These are phyloP conservation scores for Yamadazyma buinensis DNA, from an alignment of 1,139 yeast species.

Conservation along the genomic window DNA sequence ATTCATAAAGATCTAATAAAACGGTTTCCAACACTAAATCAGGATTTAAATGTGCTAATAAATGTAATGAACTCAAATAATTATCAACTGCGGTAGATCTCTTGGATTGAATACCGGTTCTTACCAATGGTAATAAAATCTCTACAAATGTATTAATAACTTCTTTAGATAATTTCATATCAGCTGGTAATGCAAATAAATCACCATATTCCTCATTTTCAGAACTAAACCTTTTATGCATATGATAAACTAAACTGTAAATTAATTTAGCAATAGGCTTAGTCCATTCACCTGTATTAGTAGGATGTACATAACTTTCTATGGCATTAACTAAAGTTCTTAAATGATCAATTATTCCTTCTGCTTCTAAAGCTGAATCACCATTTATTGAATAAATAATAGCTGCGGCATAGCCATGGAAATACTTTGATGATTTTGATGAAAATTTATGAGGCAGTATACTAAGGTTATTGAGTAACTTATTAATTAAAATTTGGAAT, in stretches of 20 bases:
- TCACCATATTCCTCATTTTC: conserved; percentile 44
- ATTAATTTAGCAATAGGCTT: conserved; percentile 62
- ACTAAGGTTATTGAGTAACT: conserved; percentile 51
- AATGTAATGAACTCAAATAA: conserved; percentile 59
- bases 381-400: conserved; percentile 66
- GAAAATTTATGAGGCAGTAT: conserved; percentile 39
- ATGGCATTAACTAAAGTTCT: conserved; percentile 61
- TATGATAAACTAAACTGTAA: conserved; percentile 51
- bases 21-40: conserved; percentile 58
- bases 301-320: conserved; percentile 89
- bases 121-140: conserved; percentile 55
- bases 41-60: conserved; percentile 64
- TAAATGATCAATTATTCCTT: conserved; percentile 53
- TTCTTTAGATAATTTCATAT: conserved; percentile 41
- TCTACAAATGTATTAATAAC: conserved; percentile 49
- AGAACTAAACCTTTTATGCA: conserved; percentile 52
- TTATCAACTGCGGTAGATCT: conserved; percentile 53
- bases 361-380: conserved; percentile 30
- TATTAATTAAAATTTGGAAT: conserved; percentile 53
- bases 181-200: conserved; percentile 41
- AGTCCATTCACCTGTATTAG: conserved; percentile 86
- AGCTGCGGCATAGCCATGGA: conserved; percentile 59
- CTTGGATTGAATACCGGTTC: conserved; percentile 80
- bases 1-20: conserved; percentile 75
- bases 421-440: conserved; percentile 40